Percentiles rank a stretch among this genome's conserved stretches.
Evolutionary conservation across 1,284 basidiomycete species (phyloP).

Genomic region (Sanghuangporus weigelae): DNA sequence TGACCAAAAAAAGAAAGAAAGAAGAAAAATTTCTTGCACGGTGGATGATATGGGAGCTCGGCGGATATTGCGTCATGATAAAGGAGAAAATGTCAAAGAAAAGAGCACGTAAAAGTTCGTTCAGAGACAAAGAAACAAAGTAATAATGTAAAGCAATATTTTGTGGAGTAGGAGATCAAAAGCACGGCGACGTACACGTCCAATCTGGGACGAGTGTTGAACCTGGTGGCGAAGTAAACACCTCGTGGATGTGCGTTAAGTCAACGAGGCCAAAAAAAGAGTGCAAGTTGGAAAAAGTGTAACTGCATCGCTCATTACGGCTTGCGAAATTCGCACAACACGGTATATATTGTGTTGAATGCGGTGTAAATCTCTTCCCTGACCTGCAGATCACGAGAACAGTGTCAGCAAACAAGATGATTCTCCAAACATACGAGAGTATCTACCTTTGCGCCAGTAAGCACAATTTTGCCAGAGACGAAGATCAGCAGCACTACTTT

Average conservation of each 20-base stretch:
- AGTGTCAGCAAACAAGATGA: constrained; percentile 24
- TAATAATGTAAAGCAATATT: constrained; percentile 3
- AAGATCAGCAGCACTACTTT: constrained; percentile 99
- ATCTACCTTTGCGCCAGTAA: constrained; percentile 94
- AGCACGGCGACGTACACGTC: not conserved
- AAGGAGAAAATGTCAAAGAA: not conserved
- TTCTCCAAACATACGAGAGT: constrained; percentile 30
- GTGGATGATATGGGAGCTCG: not conserved
- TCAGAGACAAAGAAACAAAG: not conserved
- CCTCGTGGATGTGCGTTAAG: not conserved
- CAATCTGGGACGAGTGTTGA: not conserved
- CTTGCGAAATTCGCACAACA: constrained; percentile 86
- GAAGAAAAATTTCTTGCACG: constrained; percentile 3
- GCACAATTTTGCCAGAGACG: constrained; percentile 98
- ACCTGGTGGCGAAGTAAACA: not conserved
- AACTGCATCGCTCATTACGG: constrained; percentile 41
- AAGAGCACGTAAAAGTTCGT: not conserved
- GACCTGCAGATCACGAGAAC: constrained; percentile 53
- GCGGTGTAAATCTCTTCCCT: constrained; percentile 99
- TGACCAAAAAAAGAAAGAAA: not conserved
- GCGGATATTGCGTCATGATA: not conserved
- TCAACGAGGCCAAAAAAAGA: not conserved
- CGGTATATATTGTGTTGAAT: constrained; percentile 98
- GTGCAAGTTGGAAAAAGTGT: not conserved
- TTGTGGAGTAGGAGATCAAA: not conserved